Evolutionary conservation across 306 rosid species (phyloP).

Genomic region (Vicia sativa): DNA sequence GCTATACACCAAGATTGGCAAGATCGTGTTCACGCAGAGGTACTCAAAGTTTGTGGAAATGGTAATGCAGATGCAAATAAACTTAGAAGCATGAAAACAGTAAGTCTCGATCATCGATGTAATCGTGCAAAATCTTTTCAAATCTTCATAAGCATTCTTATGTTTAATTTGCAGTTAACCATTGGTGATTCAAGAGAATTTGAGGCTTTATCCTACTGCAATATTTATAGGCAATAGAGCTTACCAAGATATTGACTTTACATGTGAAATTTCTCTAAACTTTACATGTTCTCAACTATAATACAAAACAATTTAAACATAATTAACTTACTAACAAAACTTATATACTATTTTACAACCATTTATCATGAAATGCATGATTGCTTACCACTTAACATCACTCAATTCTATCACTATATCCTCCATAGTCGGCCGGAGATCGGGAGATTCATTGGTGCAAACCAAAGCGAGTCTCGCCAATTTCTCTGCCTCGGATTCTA

Average conservation of each 20-base stretch:
- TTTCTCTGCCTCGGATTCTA: slow-evolving; percentile 63
- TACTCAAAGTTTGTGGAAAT: not conserved
- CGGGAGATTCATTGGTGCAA: slow-evolving; percentile 72
- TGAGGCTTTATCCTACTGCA: not conserved
- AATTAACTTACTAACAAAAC: not conserved
- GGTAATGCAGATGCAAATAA: not conserved
- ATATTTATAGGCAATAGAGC: not conserved
- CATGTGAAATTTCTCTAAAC: not conserved
- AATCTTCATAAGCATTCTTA: not conserved
- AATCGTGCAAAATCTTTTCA: no score
- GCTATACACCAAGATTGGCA: not conserved
- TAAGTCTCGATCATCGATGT: not conserved
- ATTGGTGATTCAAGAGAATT: slow-evolving; percentile 1
- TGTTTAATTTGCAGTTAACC: not conserved
- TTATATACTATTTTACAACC: slow-evolving; percentile 25
- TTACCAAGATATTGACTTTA: not conserved
- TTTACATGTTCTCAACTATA: slow-evolving; percentile 23
- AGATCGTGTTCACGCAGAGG: not conserved
- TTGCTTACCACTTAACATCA: slow-evolving; percentile 37
- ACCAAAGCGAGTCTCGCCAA: slow-evolving; percentile 62
- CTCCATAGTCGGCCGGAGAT: slow-evolving; percentile 67
- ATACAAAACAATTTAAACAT: not conserved
- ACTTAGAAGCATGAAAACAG: not conserved
- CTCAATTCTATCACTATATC: slow-evolving; percentile 52
- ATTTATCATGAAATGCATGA: not conserved